phyloP scores from a whole-genome alignment of 768 basidiomycete genomes.

The Rhodotorula paludigena region DNA sequence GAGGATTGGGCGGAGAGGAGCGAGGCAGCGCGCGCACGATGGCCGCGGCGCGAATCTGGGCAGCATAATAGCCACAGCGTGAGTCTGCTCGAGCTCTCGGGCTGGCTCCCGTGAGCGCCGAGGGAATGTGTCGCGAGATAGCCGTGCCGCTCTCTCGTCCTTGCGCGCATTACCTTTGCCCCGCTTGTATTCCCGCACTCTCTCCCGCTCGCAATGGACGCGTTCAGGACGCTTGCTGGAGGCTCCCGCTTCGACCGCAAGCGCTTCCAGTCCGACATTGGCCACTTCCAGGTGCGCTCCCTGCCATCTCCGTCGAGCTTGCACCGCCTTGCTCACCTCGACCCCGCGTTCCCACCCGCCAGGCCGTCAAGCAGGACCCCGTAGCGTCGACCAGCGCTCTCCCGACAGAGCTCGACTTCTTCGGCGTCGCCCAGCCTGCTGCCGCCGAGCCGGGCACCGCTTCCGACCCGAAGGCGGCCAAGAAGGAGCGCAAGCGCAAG shows the following conservation, averaged over 20 bases:
- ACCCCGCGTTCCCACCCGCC: background rate
- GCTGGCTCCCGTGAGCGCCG: too few species aligned
- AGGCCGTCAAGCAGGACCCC: background rate
- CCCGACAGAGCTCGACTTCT: conserved; percentile 80
- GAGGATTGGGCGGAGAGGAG: background rate
- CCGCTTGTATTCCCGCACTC: background rate
- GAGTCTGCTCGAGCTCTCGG: too few species aligned
- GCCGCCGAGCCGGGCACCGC: conserved; percentile 43
- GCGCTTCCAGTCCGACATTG: conserved; percentile 63
- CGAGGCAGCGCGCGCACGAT: background rate
- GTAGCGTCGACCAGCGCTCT: conserved; percentile 48
- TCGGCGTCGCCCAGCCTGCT: conserved; percentile 71
- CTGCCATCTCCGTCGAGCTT: background rate
- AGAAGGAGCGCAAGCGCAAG: conserved; percentile 40
- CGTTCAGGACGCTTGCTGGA: conserved; percentile 81
- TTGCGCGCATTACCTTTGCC: background rate
- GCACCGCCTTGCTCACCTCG: background rate
- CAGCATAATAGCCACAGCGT: too few species aligned
- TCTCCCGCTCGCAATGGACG: conserved; percentile 57
- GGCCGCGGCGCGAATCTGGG: background rate
- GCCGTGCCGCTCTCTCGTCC: background rate
- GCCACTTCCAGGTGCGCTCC: conserved; percentile 61
- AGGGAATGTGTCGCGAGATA: too few species aligned
- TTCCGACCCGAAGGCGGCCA: conserved; percentile 38
- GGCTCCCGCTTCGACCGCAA: conserved; percentile 81